These are phyloP conservation scores for Neurospora sp. DNA, from an alignment of 495 filamentous ascomycete genomes.

Conservation along the genomic window DNA sequence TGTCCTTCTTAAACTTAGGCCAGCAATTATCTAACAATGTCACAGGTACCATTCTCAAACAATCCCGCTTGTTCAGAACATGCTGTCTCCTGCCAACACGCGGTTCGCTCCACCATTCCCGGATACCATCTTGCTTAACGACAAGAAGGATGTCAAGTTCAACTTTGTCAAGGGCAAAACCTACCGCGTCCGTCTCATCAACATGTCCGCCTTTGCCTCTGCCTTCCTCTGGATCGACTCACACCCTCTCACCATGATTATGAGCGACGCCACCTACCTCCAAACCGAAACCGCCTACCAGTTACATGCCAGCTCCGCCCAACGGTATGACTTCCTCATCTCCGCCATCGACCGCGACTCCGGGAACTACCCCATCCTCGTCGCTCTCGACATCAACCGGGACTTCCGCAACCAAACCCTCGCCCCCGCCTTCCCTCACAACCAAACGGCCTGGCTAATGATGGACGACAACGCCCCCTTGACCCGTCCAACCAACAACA, in stretches of 20 bases:
- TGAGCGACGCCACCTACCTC: constrained; percentile 37
- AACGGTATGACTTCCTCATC: constrained; percentile 55
- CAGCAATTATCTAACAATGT: constrained; percentile 24
- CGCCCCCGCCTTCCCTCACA: constrained; percentile 22
- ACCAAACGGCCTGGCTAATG: constrained; percentile 50
- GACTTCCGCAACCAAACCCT: constrained; percentile 28
- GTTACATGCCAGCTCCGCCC: constrained; percentile 45
- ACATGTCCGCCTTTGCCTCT: constrained; percentile 53
- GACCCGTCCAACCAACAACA: constrained; percentile 36
- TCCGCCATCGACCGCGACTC: constrained; percentile 16
- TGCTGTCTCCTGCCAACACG: constrained; percentile 44
- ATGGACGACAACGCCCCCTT: constrained; percentile 37
- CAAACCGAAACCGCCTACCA: constrained; percentile 22
- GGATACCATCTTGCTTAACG: constrained; percentile 56
- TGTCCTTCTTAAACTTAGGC: constrained; percentile 25
- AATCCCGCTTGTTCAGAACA: constrained; percentile 40
- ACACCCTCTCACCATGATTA: constrained; percentile 51
- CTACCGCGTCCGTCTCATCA: constrained; percentile 67
- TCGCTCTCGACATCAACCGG: constrained; percentile 35
- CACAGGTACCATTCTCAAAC: constrained; percentile 53
- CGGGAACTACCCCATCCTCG: constrained; percentile 51
- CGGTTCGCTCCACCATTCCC: constrained; percentile 50
- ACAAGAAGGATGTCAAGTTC: constrained; percentile 46
- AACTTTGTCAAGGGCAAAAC: constrained; percentile 59
- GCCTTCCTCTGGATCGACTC: constrained; percentile 55